Base-by-base conservation (phyloP, 768 basidiomycete genomes). In the Tulasnella sp. region DNA sequence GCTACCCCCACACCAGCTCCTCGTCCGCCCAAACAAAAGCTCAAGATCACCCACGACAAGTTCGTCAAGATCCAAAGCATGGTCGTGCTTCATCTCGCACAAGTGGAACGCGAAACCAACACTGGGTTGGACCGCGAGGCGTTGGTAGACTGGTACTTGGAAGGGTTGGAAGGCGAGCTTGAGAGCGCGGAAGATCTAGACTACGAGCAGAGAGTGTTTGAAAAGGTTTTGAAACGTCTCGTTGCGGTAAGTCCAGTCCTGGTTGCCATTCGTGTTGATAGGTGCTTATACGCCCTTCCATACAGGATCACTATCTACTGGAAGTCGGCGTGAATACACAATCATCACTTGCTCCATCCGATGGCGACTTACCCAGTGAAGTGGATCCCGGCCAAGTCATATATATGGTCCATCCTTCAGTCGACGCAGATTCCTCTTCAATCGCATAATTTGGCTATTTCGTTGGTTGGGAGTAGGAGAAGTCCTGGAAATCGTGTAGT, bases 71-170 rank as follows among this genome's bases (percentile, higher is more conserved):
- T 99, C 83, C 96, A 96, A 87, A 94, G 92, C 84, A 88, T 98
- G 83, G 91, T 98, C 83, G 92, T 99, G 41, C 84, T 97, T 80
- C 93, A 96, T 83, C 87, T 99, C 37, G 88, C 91, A 24, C 91
- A 93, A 50, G 88, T 91, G 18, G 98, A 99, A 87, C 89, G 90
- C 40, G 90, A 91, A 83, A 92, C 90, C 0, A 93, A 93, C 28
- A 88, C 86, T 77, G 97, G 97, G 2, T 87, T 97, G 58, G 94
- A 96, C 83, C 90, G 93, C 72, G 96, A 97, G 83, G 97, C 98
- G 83, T 89, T 99, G 79, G 93, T 97, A 82, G 96, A 97, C 85
- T 97, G 96, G 97, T 99, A 98, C 85, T 90, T 99, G 79, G 98
- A 99, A 87, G 86, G 90, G 82, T 93, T 92, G 85, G 98, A 99